Conservation (phyloP, 257 asterid genomes). For the Asclepias syriaca region DNA sequence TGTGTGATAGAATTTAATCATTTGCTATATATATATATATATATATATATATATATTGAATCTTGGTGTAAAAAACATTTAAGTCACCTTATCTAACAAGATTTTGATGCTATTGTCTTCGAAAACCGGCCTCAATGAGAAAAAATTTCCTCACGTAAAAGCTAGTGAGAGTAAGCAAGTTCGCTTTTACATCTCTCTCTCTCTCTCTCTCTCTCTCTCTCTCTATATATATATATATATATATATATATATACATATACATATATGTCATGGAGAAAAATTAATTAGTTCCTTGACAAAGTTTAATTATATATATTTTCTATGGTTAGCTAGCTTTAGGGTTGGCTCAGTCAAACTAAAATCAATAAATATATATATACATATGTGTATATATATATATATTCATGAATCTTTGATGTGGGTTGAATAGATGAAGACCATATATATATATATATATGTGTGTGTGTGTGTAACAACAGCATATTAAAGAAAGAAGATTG, state of each 20-base stretch:
- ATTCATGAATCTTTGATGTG: neutral
- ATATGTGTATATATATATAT: neutral
- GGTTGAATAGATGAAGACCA: neutral
- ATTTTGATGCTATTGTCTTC: too few relatives aligned
- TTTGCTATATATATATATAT: too few relatives aligned
- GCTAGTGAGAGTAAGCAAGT: neutral
- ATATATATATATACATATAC: neutral
- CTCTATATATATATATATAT: too few relatives aligned
- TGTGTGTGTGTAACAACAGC: neutral
- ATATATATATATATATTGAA: too few relatives aligned
- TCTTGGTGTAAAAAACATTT: too few relatives aligned
- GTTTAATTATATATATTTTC: neutral
- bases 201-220: too few relatives aligned
- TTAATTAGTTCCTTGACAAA: neutral
- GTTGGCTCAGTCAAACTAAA: neutral
- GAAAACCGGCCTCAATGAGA: neutral
- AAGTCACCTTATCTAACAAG: too few relatives aligned
- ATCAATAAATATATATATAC: neutral
- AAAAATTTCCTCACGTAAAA: neutral
- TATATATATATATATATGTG: neutral
- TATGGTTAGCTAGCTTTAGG: neutral
- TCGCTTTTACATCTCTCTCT: neutral
- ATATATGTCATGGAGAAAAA: neutral
- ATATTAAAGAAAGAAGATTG: slow-evolving; percentile 1
- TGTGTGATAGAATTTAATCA: too few relatives aligned